Conservation (phyloP, 2,329 filamentous ascomycete genomes). For the Nemania sp. region DNA sequence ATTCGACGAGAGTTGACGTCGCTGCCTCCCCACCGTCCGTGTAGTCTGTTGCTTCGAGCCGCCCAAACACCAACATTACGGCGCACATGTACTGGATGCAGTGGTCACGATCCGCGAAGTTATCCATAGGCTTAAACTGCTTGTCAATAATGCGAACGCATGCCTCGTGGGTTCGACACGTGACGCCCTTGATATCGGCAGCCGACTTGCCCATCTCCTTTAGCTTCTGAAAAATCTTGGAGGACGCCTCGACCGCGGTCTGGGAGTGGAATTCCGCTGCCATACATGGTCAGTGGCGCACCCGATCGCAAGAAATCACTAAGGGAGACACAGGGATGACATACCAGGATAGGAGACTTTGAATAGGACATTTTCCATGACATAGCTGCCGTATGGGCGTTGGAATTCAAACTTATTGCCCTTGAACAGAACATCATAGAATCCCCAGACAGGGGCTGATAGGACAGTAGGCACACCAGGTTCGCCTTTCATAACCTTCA, state of each 20-base stretch:
- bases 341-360: constrained; percentile 96
- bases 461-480: constrained; percentile 89
- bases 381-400: constrained; percentile 93
- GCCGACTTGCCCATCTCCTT: constrained; percentile 85
- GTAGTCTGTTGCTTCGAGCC: constrained; percentile 92
- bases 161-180: constrained; percentile 95
- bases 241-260: constrained; percentile 92
- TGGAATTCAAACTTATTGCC: constrained; percentile 96
- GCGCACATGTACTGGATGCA: constrained; percentile 99
- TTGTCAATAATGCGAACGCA: constrained; percentile 99
- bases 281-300: constrained; percentile 49
- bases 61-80: constrained; percentile 94
- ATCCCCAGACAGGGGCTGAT: constrained; percentile 91
- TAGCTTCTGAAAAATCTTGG: constrained; percentile 84
- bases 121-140: constrained; percentile 99
- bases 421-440: constrained; percentile 98
- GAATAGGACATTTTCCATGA: constrained; percentile 99
- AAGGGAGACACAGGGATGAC: constrained; percentile 38
- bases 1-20: constrained; percentile 85
- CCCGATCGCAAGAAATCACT: background rate
- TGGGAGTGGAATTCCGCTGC: constrained; percentile 88
- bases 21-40: constrained; percentile 90
- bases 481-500: constrained; percentile 92
- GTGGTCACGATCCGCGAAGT: constrained; percentile 99
- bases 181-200: constrained; percentile 89